Evolutionary conservation across 139 green algal genomes (phyloP), one percentile per base, ranked within the genome.

Genomic region (Eudorina sp.): DNA sequence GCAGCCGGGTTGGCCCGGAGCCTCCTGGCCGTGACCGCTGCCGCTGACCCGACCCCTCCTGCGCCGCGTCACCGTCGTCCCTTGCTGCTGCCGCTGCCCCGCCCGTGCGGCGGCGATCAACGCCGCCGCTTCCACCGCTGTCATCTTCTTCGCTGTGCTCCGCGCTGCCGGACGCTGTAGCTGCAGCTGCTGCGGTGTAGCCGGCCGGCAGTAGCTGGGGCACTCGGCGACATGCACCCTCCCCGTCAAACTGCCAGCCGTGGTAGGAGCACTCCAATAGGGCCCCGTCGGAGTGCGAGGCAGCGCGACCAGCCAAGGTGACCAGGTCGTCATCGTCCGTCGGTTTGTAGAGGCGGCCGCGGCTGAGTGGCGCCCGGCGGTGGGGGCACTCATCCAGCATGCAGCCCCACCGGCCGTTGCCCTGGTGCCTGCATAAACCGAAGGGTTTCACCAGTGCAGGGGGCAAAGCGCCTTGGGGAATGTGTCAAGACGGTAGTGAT

Each of bases 361-460:
- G 62, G 34, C 62, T 76, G 2, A 90, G 75, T 31, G 86, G 69
- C 16, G 86, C 86, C 6, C 72, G 80, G 38, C 86, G 66, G 78
- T 90, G 86, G 21, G 86, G 70, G 86, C 86, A 90, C 45, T 77
- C 48, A n/a, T 90, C 86, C 18, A n/a, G 45, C 86, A 90, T 77
- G 60, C 60, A 77, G 43, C 9, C 60, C 80, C 80, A 86, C 7
- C 43, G 34, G 18, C 80, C 80, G 4, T 51, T 55, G 34, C 77
- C 77, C 19, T 72, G 77, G 77, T 84, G 36, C 77, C 77, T 84
- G 77, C 3, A 36, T 43, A n/a, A n/a, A n/a, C n/a, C n/a, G n/a
- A n/a, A n/a, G n/a, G n/a, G n/a, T n/a, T n/a, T n/a, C n/a, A n/a
- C n/a, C n/a, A n/a, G n/a, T n/a, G n/a, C n/a, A n/a, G n/a, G n/a